Conservation (phyloP, 1,139 yeast species). For the Protomyces inouyei region DNA sequence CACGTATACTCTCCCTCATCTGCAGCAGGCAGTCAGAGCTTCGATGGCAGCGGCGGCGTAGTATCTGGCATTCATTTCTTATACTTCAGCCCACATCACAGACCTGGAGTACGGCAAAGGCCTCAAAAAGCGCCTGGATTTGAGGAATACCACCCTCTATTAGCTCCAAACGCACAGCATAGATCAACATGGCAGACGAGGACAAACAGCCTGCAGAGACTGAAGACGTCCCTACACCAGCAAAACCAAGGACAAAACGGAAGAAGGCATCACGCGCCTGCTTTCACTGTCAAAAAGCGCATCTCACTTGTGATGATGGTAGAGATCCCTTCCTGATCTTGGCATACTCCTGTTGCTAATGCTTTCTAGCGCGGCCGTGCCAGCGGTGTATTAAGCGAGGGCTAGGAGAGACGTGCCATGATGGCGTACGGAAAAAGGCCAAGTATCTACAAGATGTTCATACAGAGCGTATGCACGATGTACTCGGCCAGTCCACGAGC, state of each 20-base stretch:
- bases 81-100: too few relatives aligned
- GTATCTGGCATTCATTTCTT: too few relatives aligned
- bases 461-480: slow-evolving; percentile 7
- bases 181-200: background rate
- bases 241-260: slow-evolving; percentile 35
- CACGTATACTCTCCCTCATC: too few relatives aligned
- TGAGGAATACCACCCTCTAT: too few relatives aligned
- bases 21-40: too few relatives aligned
- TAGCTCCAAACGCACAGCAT: too few relatives aligned
- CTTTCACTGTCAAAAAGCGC: slow-evolving; percentile 81
- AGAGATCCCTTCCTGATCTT: background rate
- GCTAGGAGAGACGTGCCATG: slow-evolving; percentile 67
- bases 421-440: slow-evolving; percentile 82
- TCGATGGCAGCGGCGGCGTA: too few relatives aligned
- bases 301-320: slow-evolving; percentile 75
- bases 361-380: slow-evolving; percentile 58
- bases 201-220: background rate
- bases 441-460: slow-evolving; percentile 55
- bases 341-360: background rate
- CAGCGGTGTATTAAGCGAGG: slow-evolving; percentile 69
- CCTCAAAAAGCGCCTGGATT: too few relatives aligned
- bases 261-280: slow-evolving; percentile 82
- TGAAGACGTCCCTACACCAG: background rate
- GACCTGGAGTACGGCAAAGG: too few relatives aligned
- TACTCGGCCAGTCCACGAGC: background rate